Evolutionary conservation across 2,329 filamentous ascomycete species (phyloP), one percentile per base, ranked within the genome.

Genomic region (Aureobasidium sp.): DNA sequence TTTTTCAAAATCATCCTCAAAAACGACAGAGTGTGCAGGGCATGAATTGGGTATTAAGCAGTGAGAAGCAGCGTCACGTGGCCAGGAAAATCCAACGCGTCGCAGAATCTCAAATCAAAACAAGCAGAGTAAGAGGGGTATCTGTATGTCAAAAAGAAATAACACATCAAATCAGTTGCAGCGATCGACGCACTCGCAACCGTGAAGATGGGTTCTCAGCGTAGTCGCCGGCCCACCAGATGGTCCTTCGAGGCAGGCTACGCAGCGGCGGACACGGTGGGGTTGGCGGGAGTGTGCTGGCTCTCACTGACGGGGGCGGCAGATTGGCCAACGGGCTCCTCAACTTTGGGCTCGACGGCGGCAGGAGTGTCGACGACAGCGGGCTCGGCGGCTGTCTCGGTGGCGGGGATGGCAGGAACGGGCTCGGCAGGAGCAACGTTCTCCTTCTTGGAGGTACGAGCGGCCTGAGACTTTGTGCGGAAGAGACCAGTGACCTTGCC

Each of bases 391-490:
- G 39, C 49, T 32, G 52, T 16, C 48, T 54, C 56, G 16, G 30
- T 49, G 38, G 49, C 32, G 32, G 49, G 37, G 17, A 44, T 48
- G 41, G 40, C 42, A 16, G 44, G 40, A 21, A 50, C 29, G 22
- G 53, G 32, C 55, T 60, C 67, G 53, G 66, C 61, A n/a, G 67
- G 63, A 32, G 64, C 52, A 32, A 58, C 57, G 30, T 61, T 66
- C 61, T 68, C 66, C 63, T 63, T 63, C 57, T 70, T 70, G 54
- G 52, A 54, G 56, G 62, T 61, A 65, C 66, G 69, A 57, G 64
- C 62, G 45, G 68, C 67, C 65, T 71, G 72, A 66, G 66, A 69
- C 60, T 68, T 63, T 25, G 66, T 67, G 60, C 70, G 70, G 60
- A 69, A 65, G 22, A 70, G 62, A 34, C 63, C 63, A 49, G 59